Base-by-base conservation (phyloP, 345 rosid species). In the Moricandia moricandioides region DNA sequence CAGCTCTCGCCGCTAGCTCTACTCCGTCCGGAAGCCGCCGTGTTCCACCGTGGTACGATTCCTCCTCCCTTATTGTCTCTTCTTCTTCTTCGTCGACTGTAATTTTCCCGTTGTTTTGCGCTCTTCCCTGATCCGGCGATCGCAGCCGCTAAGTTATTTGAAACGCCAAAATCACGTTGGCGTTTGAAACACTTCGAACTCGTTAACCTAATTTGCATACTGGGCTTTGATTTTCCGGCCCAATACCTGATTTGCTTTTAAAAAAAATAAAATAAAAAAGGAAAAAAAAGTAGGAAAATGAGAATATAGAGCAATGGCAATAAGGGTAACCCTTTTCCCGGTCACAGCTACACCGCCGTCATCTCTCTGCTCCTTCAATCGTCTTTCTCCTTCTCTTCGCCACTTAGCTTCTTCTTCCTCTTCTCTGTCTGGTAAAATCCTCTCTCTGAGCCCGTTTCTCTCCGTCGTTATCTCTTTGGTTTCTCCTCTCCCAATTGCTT, bases 401-500 rank as follows among this genome's bases (percentile, higher is more conserved):
- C 67, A 47, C 14, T 56, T 76, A 3, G 17, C 75, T 81, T 47
- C 21, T 49, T 10, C 60, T 9, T 26, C 77, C 12, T 59, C 69
- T 40, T 68, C 74, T 29, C 37, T 55, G 7, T 62, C 89, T 79
- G 92, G 97, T 91, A 62, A 84, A 55, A 16, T 17, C 61, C 75
- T 62, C 11, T 55, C 65, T 63, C 47, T n/a, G 5, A 37, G 3
- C 51, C n/a, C n/a, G n/a, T n/a, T n/a, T n/a, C n/a, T n/a, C n/a
- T n/a, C n/a, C n/a, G n/a, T n/a, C n/a, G n/a, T n/a, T n/a, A n/a
- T n/a, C n/a, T n/a, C n/a, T n/a, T n/a, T n/a, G n/a, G 17, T 37
- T 6, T 8, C 7, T 43, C 2, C 10, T 39, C 65, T 30, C 58
- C 54, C 52, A 4, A 21, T 34, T 61, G 33, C 45, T 71, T 72